Percentiles rank a stretch among this genome's conserved stretches.
Conservation (phyloP, 176 grass and related monocot species). For the Phoenix roebelenii region DNA sequence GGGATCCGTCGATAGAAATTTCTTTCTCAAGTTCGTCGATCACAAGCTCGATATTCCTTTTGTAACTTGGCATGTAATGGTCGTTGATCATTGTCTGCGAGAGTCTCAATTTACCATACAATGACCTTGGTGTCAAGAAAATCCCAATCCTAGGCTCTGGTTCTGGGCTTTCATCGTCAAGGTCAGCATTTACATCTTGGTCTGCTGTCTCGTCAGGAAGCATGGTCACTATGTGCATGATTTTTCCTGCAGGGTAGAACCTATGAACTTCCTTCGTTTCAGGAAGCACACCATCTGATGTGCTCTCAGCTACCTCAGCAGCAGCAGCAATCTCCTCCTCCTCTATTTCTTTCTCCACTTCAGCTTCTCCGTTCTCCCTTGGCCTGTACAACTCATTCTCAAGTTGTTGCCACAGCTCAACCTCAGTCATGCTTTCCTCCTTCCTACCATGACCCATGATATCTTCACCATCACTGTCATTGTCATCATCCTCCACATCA, state of each 20-base stretch:
- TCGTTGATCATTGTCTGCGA: slow-evolving; percentile 92
- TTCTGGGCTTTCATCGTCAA: slow-evolving; percentile 10
- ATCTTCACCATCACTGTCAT: slow-evolving; percentile 14
- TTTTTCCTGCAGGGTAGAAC: slow-evolving; percentile 92
- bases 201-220: slow-evolving; percentile 23
- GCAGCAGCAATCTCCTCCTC: slow-evolving; percentile 38
- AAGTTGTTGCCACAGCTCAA: slow-evolving; percentile 85
- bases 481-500: slow-evolving; percentile 42
- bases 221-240: slow-evolving; percentile 72
- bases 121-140: slow-evolving; percentile 64
- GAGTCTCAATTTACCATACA: slow-evolving; percentile 89
- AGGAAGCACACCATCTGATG: slow-evolving; percentile 31
- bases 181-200: slow-evolving; percentile 3
- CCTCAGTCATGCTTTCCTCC: slow-evolving; percentile 54
- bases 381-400: slow-evolving; percentile 70
- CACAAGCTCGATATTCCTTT: slow-evolving; percentile 68
- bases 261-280: slow-evolving; percentile 69
- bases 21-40: slow-evolving; percentile 56
- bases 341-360: slow-evolving; percentile 51
- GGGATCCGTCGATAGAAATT: not conserved
- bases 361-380: slow-evolving; percentile 38
- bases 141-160: slow-evolving; percentile 43
- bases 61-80: slow-evolving; percentile 95
- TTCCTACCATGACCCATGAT: slow-evolving; percentile 19
- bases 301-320: slow-evolving; percentile 22